phyloP scores from a whole-genome alignment of 2,329 filamentous ascomycete species.

The Arthrobotrys megalospora region DNA sequence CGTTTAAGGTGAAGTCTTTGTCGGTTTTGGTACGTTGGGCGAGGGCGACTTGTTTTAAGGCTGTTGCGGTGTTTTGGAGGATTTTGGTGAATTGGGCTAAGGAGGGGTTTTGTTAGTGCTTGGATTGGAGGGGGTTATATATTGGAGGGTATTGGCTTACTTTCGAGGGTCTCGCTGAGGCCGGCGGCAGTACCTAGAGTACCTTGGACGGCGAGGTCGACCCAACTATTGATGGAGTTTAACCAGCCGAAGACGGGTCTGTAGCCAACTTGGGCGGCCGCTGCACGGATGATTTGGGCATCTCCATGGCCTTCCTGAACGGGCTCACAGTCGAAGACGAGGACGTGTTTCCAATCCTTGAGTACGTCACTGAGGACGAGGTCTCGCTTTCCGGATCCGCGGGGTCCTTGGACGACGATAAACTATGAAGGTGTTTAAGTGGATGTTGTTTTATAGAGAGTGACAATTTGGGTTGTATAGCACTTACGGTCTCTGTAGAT shows the following conservation, averaged over 20 bases:
- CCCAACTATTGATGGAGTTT: constrained; percentile 91
- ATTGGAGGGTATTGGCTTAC: constrained; percentile 2
- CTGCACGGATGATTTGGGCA: constrained; percentile 83
- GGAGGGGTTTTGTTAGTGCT: not conserved
- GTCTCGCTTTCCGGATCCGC: constrained; percentile 91
- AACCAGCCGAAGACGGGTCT: constrained; percentile 95
- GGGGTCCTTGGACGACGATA: constrained; percentile 85
- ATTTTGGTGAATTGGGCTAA: constrained; percentile 72
- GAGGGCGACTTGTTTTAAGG: constrained; percentile 71
- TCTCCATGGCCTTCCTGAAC: constrained; percentile 93
- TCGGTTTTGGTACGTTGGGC: constrained; percentile 70
- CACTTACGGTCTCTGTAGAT: constrained; percentile 80
- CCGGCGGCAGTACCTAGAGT: constrained; percentile 73
- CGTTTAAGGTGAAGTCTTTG: constrained; percentile 70
- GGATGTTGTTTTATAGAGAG: not conserved
- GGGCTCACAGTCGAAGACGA: constrained; percentile 92
- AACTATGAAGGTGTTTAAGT: constrained; percentile 49
- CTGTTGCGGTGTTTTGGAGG: constrained; percentile 71
- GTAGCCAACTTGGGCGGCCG: constrained; percentile 88
- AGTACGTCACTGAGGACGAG: constrained; percentile 88
- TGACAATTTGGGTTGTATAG: constrained; percentile 71
- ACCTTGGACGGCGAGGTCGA: constrained; percentile 92
- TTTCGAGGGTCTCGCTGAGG: constrained; percentile 73
- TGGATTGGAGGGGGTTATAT: not conserved
- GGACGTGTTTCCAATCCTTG: constrained; percentile 80